Conservation (phyloP, 2,329 filamentous ascomycete species). For the Sporothrix dimorphospora region DNA sequence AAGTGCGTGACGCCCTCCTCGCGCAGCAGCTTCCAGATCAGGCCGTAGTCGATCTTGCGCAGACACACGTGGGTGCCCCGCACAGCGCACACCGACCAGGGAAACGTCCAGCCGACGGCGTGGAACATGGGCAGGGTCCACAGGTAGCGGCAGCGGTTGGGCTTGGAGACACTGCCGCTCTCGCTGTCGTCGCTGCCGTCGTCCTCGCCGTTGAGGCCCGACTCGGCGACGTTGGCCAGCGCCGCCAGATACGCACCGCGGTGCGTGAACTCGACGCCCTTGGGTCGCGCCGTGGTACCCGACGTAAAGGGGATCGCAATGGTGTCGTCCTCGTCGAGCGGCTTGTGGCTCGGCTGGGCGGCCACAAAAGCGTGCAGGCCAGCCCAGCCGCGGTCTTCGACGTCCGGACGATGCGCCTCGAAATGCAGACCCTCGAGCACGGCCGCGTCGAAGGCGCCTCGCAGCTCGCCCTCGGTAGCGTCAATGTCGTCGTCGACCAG, state of each 20-base stretch:
- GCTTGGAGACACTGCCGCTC: conserved; percentile 28
- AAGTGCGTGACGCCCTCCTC: conserved; percentile 90
- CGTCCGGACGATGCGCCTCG: conserved; percentile 55
- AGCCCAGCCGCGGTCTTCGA: conserved; percentile 57
- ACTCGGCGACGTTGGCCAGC: conserved; percentile 85
- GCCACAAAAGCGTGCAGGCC: conserved; percentile 66
- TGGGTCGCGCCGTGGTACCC: conserved; percentile 87
- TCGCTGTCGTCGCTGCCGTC: not conserved
- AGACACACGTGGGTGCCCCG: conserved; percentile 94
- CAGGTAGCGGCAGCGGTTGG: conserved; percentile 75
- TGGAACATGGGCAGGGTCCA: conserved; percentile 92
- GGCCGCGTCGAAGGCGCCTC: conserved; percentile 81
- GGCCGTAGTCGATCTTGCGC: conserved; percentile 89
- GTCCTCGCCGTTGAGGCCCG: conserved; percentile 66
- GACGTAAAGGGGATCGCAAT: conserved; percentile 92
- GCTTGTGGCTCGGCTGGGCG: conserved; percentile 36
- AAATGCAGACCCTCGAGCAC: conserved; percentile 77
- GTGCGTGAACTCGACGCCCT: conserved; percentile 92
- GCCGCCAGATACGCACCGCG: conserved; percentile 84
- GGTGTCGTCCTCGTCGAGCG: conserved; percentile 74
- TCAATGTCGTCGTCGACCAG: conserved; percentile 85
- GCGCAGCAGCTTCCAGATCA: conserved; percentile 89
- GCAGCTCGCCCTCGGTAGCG: conserved; percentile 70
- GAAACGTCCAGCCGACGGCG: conserved; percentile 80
- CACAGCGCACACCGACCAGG: conserved; percentile 86